Evolutionary conservation across 768 basidiomycete genomes (phyloP).

Genomic region (Suillus ampliporus): DNA sequence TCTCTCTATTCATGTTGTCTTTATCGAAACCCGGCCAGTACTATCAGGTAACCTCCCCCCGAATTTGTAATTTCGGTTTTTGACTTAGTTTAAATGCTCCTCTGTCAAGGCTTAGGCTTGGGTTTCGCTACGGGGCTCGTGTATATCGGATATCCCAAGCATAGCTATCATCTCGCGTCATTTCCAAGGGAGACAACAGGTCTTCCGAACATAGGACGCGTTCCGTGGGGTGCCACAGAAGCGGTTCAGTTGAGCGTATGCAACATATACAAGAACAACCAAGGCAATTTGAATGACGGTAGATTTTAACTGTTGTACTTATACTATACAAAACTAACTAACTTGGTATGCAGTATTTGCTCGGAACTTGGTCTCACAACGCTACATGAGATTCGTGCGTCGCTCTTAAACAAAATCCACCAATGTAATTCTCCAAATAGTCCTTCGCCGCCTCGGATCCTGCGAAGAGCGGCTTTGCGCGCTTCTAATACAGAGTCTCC

Average conservation of each 20-base stretch:
- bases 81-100: constrained; percentile 39
- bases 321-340: constrained; percentile 25
- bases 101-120: constrained; percentile 50
- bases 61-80: neutral
- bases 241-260: no score
- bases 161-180: constrained; percentile 49
- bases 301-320: constrained; percentile 30
- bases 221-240: no score
- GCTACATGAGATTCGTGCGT: neutral
- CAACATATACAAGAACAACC: no score
- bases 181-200: constrained; percentile 46
- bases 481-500: constrained; percentile 32
- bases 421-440: constrained; percentile 27
- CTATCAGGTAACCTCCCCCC: constrained; percentile 34
- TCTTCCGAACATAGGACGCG: no score
- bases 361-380: neutral
- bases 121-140: constrained; percentile 50
- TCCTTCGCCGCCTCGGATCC: constrained; percentile 30
- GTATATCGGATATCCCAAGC: constrained; percentile 51
- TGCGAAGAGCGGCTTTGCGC: constrained; percentile 28
- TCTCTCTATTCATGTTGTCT: constrained; percentile 46
- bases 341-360: neutral
- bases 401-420: neutral
- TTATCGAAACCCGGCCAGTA: constrained; percentile 39
- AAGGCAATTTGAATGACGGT: no score